Evolutionary conservation across 2,329 filamentous ascomycete genomes (phyloP).

Genomic region (Hymenoscyphus occultus): DNA sequence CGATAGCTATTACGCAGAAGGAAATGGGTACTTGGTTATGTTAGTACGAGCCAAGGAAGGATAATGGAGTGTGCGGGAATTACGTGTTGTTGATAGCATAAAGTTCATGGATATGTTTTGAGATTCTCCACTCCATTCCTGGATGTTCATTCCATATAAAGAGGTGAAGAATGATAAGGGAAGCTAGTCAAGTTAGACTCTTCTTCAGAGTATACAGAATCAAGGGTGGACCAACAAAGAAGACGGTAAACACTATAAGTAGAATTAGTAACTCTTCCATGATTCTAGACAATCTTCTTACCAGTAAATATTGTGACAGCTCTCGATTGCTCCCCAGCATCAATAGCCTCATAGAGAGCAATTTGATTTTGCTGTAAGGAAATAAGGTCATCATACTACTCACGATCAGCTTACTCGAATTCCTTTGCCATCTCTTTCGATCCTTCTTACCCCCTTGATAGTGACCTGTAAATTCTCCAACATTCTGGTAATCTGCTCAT

Average conservation of each 20-base stretch:
- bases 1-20: background rate
- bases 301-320: slow-evolving; percentile 1
- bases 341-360: background rate
- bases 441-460: background rate
- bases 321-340: background rate
- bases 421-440: background rate
- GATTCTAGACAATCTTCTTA: background rate
- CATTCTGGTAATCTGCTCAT: background rate
- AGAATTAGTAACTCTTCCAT: background rate
- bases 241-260: background rate
- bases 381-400: background rate
- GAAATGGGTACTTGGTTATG: background rate
- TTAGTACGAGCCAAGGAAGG: background rate
- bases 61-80: background rate
- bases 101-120: background rate
- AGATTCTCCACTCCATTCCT: background rate
- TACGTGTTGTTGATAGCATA: slow-evolving; percentile 1
- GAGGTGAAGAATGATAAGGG: slow-evolving; percentile 1
- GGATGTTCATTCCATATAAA: background rate
- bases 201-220: background rate
- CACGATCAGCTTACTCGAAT: background rate
- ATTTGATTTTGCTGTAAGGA: background rate
- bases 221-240: background rate
- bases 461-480: background rate
- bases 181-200: background rate